These are phyloP conservation scores for Suillus discolor DNA, from an alignment of 768 basidiomycete species.

Conservation along the genomic window DNA sequence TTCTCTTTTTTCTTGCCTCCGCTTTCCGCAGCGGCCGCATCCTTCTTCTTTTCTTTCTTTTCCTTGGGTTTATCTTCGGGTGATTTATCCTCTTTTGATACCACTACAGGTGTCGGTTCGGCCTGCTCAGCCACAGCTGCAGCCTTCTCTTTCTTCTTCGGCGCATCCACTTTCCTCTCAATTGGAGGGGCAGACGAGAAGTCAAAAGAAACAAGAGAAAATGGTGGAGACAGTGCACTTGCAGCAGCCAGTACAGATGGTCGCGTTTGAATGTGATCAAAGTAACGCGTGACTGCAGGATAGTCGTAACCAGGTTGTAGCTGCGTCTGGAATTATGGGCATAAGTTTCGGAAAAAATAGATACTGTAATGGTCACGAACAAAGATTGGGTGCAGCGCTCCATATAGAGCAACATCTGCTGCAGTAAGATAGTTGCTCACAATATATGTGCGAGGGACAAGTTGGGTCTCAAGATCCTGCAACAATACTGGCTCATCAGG, in stretches of 20 bases:
- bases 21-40: constrained; percentile 27
- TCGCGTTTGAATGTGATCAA: constrained; percentile 87
- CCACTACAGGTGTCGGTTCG: constrained; percentile 32
- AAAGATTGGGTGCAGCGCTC: constrained; percentile 78
- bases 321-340: constrained; percentile 53
- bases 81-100: constrained; percentile 35
- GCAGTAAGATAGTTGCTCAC: constrained; percentile 84
- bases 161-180: constrained; percentile 70
- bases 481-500: constrained; percentile 10
- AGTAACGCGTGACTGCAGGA: constrained; percentile 90
- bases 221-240: constrained; percentile 51
- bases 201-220: constrained; percentile 66
- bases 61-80: constrained; percentile 41
- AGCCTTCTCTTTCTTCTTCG: constrained; percentile 78
- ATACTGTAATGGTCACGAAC: constrained; percentile 46
- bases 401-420: constrained; percentile 91
- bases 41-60: constrained; percentile 61
- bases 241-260: constrained; percentile 63
- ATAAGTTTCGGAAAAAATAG: constrained; percentile 10
- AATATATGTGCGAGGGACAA: constrained; percentile 82
- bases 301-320: constrained; percentile 75
- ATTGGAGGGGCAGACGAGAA: constrained; percentile 72
- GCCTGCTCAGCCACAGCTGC: constrained; percentile 37
- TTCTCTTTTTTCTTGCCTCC: constrained; percentile 47
- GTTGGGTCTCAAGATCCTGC: constrained; percentile 71